A percentile compares a stretch with the other conserved stretches of the same genome.
Evolutionary conservation across 202 grass and related monocot species (phyloP).

Genomic region (Eragrostis tef): DNA sequence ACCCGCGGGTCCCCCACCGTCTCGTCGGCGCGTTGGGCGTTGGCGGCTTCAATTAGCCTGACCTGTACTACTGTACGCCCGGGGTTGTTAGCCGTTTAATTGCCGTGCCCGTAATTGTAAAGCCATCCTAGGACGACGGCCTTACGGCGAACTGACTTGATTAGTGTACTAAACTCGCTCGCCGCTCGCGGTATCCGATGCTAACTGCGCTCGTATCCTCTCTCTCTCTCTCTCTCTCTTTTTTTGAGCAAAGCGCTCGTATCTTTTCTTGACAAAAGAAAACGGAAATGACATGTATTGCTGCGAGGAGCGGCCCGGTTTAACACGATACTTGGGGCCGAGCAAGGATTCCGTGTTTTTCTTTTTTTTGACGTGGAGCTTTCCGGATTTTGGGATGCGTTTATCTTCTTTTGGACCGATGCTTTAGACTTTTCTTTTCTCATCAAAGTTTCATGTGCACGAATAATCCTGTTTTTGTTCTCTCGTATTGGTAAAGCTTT

Average conservation of each 20-base stretch:
- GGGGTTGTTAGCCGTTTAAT: conserved; percentile 33
- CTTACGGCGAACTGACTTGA: background rate
- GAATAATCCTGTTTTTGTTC: background rate
- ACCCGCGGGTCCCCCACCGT: conserved; percentile 1
- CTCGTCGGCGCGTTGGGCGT: background rate
- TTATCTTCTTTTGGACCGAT: background rate
- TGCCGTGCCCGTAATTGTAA: background rate
- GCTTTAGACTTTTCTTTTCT: background rate
- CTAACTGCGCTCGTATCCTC: background rate
- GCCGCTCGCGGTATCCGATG: background rate
- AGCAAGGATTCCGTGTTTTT: no score
- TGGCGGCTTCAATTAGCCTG: background rate
- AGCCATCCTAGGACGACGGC: background rate
- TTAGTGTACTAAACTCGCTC: background rate
- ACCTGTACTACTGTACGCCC: background rate
- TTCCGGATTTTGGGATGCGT: background rate
- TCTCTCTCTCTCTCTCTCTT: no score
- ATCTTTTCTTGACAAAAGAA: no score
- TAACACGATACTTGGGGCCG: no score
- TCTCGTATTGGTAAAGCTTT: background rate
- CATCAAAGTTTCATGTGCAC: background rate
- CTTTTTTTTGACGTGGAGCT: background rate
- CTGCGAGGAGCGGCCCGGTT: background rate
- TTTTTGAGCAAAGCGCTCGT: no score
- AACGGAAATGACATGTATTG: background rate